Conservation (phyloP, 169 alveolate genomes). For the Babesia ovis region DNA sequence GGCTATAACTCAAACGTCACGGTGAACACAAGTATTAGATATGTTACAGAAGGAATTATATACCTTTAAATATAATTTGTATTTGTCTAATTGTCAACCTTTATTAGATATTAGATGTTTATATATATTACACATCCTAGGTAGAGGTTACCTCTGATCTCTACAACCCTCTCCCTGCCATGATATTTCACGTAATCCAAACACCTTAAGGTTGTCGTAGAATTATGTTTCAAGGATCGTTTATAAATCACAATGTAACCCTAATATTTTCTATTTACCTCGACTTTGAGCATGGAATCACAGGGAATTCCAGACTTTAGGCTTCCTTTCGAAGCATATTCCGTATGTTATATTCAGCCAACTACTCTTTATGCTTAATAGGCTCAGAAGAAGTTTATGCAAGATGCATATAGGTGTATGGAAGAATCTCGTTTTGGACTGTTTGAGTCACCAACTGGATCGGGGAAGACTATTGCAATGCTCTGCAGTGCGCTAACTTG, state of each 20-base stretch:
- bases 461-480: slow-evolving; percentile 93
- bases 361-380: background rate
- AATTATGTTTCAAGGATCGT: no score
- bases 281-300: background rate
- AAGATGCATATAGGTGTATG: slow-evolving; percentile 55
- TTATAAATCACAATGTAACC: background rate
- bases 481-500: slow-evolving; percentile 88
- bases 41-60: no score
- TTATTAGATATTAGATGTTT: no score
- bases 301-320: slow-evolving; percentile 5
- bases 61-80: no score
- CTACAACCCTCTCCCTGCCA: no score
- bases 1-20: no score
- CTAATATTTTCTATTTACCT: background rate
- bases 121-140: no score
- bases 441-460: slow-evolving; percentile 96
- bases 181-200: no score
- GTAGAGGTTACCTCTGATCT: no score
- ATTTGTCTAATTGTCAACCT: no score
- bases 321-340: slow-evolving; percentile 66
- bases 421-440: slow-evolving; percentile 83
- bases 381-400: slow-evolving; percentile 54
- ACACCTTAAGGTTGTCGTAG: no score
- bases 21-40: no score
- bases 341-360: slow-evolving; percentile 21